Evolutionary conservation across 2,329 filamentous ascomycete species (phyloP), one percentile per base, ranked within the genome.

Genomic region (Chaetomium sp.): DNA sequence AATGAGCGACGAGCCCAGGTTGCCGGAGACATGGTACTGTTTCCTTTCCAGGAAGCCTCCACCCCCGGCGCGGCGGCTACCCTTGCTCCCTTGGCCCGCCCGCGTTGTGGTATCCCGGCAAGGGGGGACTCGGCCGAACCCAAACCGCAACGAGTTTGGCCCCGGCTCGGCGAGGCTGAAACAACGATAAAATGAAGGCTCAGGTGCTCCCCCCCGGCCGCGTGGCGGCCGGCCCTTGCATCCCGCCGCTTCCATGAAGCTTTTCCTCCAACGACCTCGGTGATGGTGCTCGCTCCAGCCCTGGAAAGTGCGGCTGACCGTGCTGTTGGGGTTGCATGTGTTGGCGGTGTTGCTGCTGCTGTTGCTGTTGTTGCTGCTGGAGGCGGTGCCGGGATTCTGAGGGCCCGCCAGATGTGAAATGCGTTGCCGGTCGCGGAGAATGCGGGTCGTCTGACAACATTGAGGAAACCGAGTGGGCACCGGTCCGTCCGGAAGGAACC

Each of bases 231-330:
- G 68, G 63, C 66, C 66, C 65, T 61, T 62, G 52, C 35, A 48
- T 57, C 57, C 62, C 61, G 63, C 69, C 66, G 62, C 67, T 67
- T 40, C 49, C 56, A 12, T 67, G 70, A 60, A 64, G 61, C 61
- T 68, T 68, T 60, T 71, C 71, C 46, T 73, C 71, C 43, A 65
- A 66, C 53, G 61, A 64, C 52, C 61, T 62, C 47, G 70, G 69
- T 27, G 70, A 70, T 52, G 61, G 66, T 49, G 7, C 11, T 6
- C 7, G 40, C 11, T 8, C 40, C 40, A 6, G 40, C 65, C 64
- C 49, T 65, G 66, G 41, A 69, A 68, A 52, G 64, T 59, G 19
- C 19, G 19, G 19, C 51, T 70, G 68, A 53, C 63, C 63, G 45
- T 54, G 54, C 10, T 57, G 59, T 33, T 61, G 60, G 27, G 32